Conservation (phyloP, 1,139 yeast genomes). For the Pichia sp. region DNA sequence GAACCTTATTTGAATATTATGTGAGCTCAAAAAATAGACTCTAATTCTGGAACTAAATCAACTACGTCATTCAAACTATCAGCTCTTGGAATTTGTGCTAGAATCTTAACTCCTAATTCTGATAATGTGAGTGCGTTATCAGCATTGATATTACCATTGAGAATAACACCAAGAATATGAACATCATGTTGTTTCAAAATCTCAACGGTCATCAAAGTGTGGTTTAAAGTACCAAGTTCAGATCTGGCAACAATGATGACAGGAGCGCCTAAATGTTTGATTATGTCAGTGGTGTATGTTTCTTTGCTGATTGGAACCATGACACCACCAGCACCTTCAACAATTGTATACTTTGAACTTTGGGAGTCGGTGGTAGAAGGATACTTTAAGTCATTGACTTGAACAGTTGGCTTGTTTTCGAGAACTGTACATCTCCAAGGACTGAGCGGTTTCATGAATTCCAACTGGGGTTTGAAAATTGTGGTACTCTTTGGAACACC, state of each 20-base stretch:
- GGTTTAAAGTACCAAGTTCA: slow-evolving; percentile 35
- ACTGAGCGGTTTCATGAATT: slow-evolving; percentile 30
- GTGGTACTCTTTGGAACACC: slow-evolving; percentile 13
- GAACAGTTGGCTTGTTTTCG: slow-evolving; percentile 21
- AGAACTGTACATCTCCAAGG: slow-evolving; percentile 34
- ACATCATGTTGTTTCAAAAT: slow-evolving; percentile 25
- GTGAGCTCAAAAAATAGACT: background rate
- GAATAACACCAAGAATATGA: slow-evolving; percentile 28
- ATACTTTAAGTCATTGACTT: background rate
- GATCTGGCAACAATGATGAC: slow-evolving; percentile 34
- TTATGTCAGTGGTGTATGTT: slow-evolving; percentile 30
- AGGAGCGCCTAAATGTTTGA: slow-evolving; percentile 25
- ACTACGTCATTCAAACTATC: slow-evolving; percentile 7
- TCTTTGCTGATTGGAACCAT: slow-evolving; percentile 32
- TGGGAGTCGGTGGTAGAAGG: slow-evolving; percentile 1
- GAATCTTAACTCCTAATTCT: slow-evolving; percentile 13
- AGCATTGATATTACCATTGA: slow-evolving; percentile 30
- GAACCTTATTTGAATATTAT: too few relatives aligned
- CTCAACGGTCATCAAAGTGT: slow-evolving; percentile 33
- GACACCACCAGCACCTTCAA: slow-evolving; percentile 38
- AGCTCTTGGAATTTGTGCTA: slow-evolving; percentile 16
- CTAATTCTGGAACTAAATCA: slow-evolving; percentile 6
- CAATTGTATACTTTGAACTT: slow-evolving; percentile 10
- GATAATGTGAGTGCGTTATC: slow-evolving; percentile 28
- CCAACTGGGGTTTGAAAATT: slow-evolving; percentile 23